Evolutionary conservation across 305 asterid species (phyloP).

Genomic region (Fraxinus nigra): DNA sequence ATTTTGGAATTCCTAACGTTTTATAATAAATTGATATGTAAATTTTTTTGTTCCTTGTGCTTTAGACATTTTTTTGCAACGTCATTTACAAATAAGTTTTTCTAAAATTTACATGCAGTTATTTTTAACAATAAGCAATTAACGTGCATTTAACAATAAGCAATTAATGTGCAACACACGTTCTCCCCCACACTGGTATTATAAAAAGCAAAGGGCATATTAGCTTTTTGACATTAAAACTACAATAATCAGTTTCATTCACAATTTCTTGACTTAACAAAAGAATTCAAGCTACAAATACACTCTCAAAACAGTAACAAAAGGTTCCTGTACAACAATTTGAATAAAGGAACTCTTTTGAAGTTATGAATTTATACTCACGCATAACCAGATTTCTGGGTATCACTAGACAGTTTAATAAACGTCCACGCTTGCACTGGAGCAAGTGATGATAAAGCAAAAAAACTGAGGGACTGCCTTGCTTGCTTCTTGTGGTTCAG

Average conservation of each 20-base stretch:
- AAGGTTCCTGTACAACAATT: constrained; percentile 39
- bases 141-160: too few relatives aligned
- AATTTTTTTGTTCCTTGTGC: too few relatives aligned
- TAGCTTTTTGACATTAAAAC: neutral
- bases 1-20: too few relatives aligned
- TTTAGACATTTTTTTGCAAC: too few relatives aligned
- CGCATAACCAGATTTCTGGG: constrained; percentile 26
- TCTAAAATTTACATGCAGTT: too few relatives aligned
- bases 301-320: constrained; percentile 8
- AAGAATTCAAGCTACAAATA: constrained; percentile 22
- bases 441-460: neutral
- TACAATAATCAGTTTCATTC: neutral
- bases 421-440: neutral
- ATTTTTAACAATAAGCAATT: too few relatives aligned
- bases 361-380: constrained; percentile 23
- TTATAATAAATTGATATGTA: too few relatives aligned
- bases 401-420: neutral
- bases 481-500: neutral
- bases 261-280: constrained; percentile 12
- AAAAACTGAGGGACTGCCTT: neutral
- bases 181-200: too few relatives aligned
- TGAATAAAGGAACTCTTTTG: constrained; percentile 11
- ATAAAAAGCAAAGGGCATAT: neutral
- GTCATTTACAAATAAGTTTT: too few relatives aligned
- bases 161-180: too few relatives aligned